phyloP scores from a whole-genome alignment of 129 eudicot species.

The Chrysanthemum lavandulifolium region DNA sequence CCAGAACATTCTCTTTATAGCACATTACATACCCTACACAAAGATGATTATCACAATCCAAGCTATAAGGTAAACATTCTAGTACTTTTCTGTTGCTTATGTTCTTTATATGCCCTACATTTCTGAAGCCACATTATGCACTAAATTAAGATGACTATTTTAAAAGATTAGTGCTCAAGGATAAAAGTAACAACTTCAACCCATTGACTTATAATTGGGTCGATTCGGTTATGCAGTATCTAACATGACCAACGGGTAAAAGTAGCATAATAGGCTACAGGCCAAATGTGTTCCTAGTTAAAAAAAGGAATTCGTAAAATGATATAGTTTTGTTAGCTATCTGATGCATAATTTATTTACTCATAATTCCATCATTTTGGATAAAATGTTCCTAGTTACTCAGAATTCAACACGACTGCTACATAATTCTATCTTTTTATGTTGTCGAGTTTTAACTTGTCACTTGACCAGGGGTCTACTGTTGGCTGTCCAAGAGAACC shows the following conservation, averaged over 20 bases:
- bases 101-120: neutral
- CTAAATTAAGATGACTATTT: neutral
- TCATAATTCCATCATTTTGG: too few species aligned
- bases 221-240: too few species aligned
- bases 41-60: slow-evolving; percentile 10
- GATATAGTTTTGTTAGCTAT: too few species aligned
- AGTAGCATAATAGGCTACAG: too few species aligned
- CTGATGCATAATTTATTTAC: too few species aligned
- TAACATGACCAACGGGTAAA: too few species aligned
- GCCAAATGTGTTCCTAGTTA: too few species aligned
- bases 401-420: neutral
- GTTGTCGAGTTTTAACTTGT: neutral
- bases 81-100: neutral
- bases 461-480: slow-evolving; percentile 14
- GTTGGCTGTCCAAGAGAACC: slow-evolving; percentile 94
- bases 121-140: neutral
- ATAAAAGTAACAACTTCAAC: too few species aligned
- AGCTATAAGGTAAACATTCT: slow-evolving; percentile 15
- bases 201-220: too few species aligned
- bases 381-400: too few species aligned
- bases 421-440: neutral
- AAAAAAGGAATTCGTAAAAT: too few species aligned
- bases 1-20: slow-evolving; percentile 9
- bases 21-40: slow-evolving; percentile 7
- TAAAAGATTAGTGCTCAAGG: neutral